These are phyloP conservation scores for Alisma plantagoaquatica DNA, from an alignment of 106 monocot genomes.

Conservation along the genomic window DNA sequence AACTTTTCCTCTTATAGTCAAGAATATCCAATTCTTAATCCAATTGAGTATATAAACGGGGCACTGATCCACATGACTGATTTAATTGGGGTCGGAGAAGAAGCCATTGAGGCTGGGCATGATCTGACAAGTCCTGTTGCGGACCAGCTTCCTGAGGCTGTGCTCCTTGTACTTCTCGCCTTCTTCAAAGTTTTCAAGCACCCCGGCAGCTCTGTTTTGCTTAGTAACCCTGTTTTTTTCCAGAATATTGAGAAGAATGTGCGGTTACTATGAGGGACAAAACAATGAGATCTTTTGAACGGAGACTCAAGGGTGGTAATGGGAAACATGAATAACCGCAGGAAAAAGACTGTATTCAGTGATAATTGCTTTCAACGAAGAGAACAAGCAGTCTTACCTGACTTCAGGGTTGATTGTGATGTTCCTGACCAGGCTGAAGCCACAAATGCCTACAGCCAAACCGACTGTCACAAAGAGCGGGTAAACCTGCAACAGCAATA, in stretches of 20 bases:
- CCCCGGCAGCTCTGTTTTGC: conserved; percentile 48
- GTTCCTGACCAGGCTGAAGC: conserved; percentile 51
- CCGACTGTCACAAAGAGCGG: conserved; percentile 66
- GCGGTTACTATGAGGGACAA: neutral
- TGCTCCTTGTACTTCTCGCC: conserved; percentile 44
- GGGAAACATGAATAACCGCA: neutral
- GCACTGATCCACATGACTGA: too few relatives aligned
- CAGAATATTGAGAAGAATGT: neutral
- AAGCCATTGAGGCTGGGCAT: conserved; percentile 37
- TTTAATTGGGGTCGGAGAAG: conserved; percentile 20
- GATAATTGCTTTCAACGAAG: too few relatives aligned
- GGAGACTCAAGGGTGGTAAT: neutral
- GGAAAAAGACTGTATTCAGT: neutral
- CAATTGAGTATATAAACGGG: too few relatives aligned
- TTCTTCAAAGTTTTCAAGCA: conserved; percentile 51
- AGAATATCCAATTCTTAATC: too few relatives aligned
- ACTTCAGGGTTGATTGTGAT: conserved; percentile 78
- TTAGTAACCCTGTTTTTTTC: conserved; percentile 35
- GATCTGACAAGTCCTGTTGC: conserved; percentile 38
- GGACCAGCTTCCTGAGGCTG: conserved; percentile 32
- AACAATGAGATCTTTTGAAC: neutral
- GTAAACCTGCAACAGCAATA: conserved; percentile 31
- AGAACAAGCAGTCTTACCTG: conserved; percentile 27
- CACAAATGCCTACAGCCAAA: conserved; percentile 63
- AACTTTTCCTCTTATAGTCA: too few relatives aligned